Base-by-base conservation (phyloP, 306 rosid genomes). In the Oemleria cerasiformis region DNA sequence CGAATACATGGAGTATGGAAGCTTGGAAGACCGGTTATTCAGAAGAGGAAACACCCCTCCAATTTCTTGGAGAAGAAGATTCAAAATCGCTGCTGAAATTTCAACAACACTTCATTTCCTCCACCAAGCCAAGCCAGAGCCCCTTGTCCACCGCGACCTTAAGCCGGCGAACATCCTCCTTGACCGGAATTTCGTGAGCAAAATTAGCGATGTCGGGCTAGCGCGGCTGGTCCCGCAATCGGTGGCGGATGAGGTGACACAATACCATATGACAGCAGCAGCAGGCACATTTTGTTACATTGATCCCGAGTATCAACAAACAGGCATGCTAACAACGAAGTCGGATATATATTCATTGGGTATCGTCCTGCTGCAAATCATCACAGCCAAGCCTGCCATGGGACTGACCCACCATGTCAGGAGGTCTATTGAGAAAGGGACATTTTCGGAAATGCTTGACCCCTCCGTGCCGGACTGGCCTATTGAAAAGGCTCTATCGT, bases 261-360 rank as follows among this genome's bases (percentile, higher is more conserved):
- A 89, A 68, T 84, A 76, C 77, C 87, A 88, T 85, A 75, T 95
- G 96, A 95, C 99, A 75, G 81, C 97, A 14, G 97, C 99, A 40
- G 99, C 99, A 2, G 99, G 99, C 68, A 95, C 99, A 42, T 89
- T 95, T 48, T 95, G 96, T 81, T 95, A 95, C 85, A 95, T 95
- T 48, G 99, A 95, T 84, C 99, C 99, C 0, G 96, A 95, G 91
- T 95, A 91, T 57, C 99, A 95, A 75, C 95, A 89, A 79, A 75
- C 96, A 19, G 99, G 97, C 39, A 82, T 69, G 40, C 79, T 95
- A 73, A 95, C 96, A 39, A 71, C 97, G 71, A 91, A 75, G 69
- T 95, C 99, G 9, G 99, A 95, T 74, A 39, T 91, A 67, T 95
- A 95, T 75, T 95, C 97, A 0, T 9, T 95, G 19, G 99, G 99